Percentiles rank a stretch among this genome's conserved stretches.
Conservation (phyloP, 2,329 filamentous ascomycete genomes). For the Xylariomycetidae sp. region DNA sequence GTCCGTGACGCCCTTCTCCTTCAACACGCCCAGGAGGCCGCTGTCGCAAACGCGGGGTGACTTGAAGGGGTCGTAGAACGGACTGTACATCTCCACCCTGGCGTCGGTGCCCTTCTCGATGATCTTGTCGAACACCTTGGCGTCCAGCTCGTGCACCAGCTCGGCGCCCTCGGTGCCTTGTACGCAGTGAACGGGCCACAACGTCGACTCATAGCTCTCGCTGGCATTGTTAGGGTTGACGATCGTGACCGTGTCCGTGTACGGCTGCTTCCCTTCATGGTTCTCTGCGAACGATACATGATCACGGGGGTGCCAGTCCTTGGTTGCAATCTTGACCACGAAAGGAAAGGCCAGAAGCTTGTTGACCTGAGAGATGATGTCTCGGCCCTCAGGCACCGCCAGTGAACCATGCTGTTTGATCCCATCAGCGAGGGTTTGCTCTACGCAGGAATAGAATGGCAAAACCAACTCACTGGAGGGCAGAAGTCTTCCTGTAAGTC, state of each 20-base stretch:
- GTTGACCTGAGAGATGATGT: constrained; percentile 68
- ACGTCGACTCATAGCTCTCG: constrained; percentile 58
- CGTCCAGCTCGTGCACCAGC: constrained; percentile 66
- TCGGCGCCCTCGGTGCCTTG: constrained; percentile 65
- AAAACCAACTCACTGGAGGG: constrained; percentile 60
- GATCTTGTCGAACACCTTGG: constrained; percentile 49
- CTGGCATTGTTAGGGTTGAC: constrained; percentile 57
- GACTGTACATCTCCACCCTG: constrained; percentile 87
- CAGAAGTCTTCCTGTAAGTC: constrained; percentile 96
- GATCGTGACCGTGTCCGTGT: constrained; percentile 58
- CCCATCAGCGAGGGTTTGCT: no score
- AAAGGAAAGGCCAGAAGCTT: constrained; percentile 67
- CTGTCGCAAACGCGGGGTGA: constrained; percentile 54
- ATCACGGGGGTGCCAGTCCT: constrained; percentile 78
- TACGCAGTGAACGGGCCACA: constrained; percentile 93
- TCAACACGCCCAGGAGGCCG: constrained; percentile 55
- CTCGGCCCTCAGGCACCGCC: constrained; percentile 67
- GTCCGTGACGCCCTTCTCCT: constrained; percentile 57
- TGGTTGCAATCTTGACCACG: constrained; percentile 71
- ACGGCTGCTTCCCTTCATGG: constrained; percentile 64
- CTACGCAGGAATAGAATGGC: no score
- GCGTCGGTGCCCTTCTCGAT: constrained; percentile 73
- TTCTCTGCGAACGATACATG: constrained; percentile 89
- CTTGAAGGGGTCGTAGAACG: constrained; percentile 75
- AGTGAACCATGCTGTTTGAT: constrained; percentile 72